phyloP scores from a whole-genome alignment of 176 grass and related monocot species.

The Leersia perrieri region DNA sequence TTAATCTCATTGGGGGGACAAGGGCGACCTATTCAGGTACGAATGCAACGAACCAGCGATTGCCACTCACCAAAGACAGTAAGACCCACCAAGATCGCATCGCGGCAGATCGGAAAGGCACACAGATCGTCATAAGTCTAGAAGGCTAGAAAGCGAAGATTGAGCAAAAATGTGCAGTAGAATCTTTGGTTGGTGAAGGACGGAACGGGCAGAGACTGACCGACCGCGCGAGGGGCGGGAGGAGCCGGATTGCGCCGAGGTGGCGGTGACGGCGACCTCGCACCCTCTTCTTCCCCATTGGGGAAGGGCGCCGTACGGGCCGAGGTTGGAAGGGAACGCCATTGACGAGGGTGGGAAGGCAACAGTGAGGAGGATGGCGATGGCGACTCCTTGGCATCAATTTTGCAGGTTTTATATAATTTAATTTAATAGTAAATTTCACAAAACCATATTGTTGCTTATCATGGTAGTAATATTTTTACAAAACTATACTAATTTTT shows the following conservation, averaged over 20 bases:
- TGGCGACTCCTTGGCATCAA: too few species aligned
- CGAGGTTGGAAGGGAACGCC: background rate
- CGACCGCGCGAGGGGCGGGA: background rate
- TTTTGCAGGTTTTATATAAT: too few species aligned
- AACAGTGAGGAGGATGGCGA: background rate
- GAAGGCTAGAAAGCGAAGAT: background rate
- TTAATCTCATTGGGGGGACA: background rate
- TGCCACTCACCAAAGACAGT: background rate
- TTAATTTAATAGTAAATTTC: too few species aligned
- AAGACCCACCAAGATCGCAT: conserved; percentile 13
- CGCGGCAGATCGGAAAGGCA: background rate
- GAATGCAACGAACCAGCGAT: background rate
- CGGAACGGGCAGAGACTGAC: conserved; percentile 7
- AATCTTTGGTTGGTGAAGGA: conserved; percentile 16
- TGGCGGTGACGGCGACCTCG: conserved; percentile 19
- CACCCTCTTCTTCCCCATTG: background rate
- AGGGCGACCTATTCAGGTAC: background rate
- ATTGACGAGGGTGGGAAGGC: background rate
- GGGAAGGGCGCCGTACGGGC: background rate
- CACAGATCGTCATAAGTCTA: background rate
- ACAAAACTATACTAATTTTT: too few species aligned
- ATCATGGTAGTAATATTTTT: too few species aligned
- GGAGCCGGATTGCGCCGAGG: background rate
- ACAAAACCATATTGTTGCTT: too few species aligned
- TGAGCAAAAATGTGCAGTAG: background rate